Evolutionary conservation across 257 asterid genomes (phyloP), one percentile per base, ranked within the genome.

Genomic region (Pogostemon cablin): DNA sequence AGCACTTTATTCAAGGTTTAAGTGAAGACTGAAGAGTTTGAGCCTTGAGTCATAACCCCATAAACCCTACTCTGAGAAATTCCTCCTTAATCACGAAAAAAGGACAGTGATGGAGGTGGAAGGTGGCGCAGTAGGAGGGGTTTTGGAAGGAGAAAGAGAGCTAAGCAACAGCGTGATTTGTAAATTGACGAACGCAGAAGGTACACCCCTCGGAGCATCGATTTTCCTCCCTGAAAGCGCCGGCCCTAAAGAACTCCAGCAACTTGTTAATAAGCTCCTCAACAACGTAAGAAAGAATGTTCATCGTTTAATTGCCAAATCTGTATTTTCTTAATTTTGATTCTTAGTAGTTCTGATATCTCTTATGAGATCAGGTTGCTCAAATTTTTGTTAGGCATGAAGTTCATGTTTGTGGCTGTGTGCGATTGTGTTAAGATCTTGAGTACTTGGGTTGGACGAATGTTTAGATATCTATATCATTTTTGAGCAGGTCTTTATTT

Each of bases 231-330:
- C 98, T 15, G 92, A 82, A 54, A 83, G 66, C 81, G 86, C 96
- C 9, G 92, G 92, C 9, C 97, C 96, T 2, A 84, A 87, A 75
- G 97, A 93, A 70, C 96, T 93, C 7, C 92, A 85, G 77, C 96
- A 87, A 71, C 84, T 90, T 65, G 97, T 90, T 53, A 93, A 93
- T 75, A 68, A 82, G 61, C 88, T 93, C 3, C 95, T 88, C 57
- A 73, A 82, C 44, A 88, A 93, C 57, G 98, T 93, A 84, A 82
- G 20, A 53, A 84, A 82, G 20, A 53, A 17, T n/a, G 7, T 40
- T 3, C 34, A 52, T 68, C 64, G 3, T 12, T 25, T 20, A 10
- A 38, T 8, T 17, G 34, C n/a, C 15, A 9, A 52, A 3, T 25
- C 32, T 25, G 32, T 25, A 25, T 25, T 25, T 25, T 25, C 32